A percentile compares a stretch with the other conserved stretches of the same genome.
Conservation (phyloP, 2,329 filamentous ascomycete species). For the Zalaria sp. region DNA sequence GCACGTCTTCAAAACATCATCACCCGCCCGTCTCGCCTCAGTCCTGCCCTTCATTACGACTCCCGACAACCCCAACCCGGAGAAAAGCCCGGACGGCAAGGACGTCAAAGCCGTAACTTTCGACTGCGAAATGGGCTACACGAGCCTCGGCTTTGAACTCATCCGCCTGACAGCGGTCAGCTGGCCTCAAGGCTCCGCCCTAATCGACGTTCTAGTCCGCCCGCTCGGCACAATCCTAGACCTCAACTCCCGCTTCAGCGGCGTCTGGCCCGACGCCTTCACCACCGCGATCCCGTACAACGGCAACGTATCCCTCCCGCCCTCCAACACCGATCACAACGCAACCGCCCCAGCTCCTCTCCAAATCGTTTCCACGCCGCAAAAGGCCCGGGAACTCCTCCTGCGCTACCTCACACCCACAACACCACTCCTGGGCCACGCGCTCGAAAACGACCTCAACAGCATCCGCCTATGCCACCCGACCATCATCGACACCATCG, state of each 20-base stretch:
- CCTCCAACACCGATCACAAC: constrained; percentile 4
- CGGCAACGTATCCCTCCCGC: constrained; percentile 3
- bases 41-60: constrained; percentile 71
- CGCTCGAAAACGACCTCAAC: constrained; percentile 91
- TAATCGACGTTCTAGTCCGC: constrained; percentile 75
- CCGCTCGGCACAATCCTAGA: constrained; percentile 77
- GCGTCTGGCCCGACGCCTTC: constrained; percentile 67
- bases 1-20: constrained; percentile 79
- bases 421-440: constrained; percentile 83
- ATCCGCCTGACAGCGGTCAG: constrained; percentile 77
- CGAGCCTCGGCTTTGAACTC: constrained; percentile 73
- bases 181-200: constrained; percentile 62
- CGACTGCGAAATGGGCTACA: constrained; percentile 98
- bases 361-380: constrained; percentile 62
- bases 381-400: constrained; percentile 60
- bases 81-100: constrained; percentile 19
- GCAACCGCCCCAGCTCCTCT: constrained; percentile 26
- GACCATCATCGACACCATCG: constrained; percentile 68
- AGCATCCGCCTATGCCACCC: constrained; percentile 72
- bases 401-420: constrained; percentile 59
- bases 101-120: constrained; percentile 56
- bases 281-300: constrained; percentile 48
- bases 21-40: constrained; percentile 60
- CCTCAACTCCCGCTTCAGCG: constrained; percentile 84
- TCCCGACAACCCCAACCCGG: constrained; percentile 45